Evolutionary conservation across 2,329 filamentous ascomycete species (phyloP).

Genomic region (Aphanocladium album): DNA sequence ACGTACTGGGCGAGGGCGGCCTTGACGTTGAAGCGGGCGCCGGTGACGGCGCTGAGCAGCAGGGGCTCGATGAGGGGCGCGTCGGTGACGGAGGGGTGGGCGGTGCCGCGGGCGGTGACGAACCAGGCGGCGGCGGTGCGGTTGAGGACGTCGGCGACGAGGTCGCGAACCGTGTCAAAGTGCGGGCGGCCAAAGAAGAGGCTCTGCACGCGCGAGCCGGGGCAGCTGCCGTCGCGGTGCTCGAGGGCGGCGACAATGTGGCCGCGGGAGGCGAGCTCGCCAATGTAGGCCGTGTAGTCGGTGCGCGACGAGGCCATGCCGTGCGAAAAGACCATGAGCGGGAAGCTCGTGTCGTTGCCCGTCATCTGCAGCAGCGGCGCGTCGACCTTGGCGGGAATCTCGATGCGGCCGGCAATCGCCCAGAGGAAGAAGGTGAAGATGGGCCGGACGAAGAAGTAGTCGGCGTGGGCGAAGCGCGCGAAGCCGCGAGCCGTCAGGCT

Average conservation of each 20-base stretch:
- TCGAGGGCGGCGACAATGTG: slow-evolving; percentile 46
- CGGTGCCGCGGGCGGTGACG: slow-evolving; percentile 47
- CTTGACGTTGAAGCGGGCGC: slow-evolving; percentile 51
- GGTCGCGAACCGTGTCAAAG: slow-evolving; percentile 56
- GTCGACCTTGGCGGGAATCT: slow-evolving; percentile 44
- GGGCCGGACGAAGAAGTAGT: slow-evolving; percentile 37
- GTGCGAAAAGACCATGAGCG: slow-evolving; percentile 48
- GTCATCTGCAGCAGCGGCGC: slow-evolving; percentile 31
- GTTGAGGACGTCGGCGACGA: slow-evolving; percentile 43
- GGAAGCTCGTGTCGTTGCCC: slow-evolving; percentile 23
- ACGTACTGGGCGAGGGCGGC: slow-evolving; percentile 58
- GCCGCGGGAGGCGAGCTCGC: slow-evolving; percentile 45
- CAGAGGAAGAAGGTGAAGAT: slow-evolving; percentile 39
- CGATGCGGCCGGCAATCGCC: slow-evolving; percentile 37
- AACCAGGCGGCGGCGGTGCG: slow-evolving; percentile 47
- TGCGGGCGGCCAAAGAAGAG: slow-evolving; percentile 60
- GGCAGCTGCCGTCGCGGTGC: slow-evolving; percentile 48
- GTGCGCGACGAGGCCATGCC: slow-evolving; percentile 46
- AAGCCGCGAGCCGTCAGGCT: slow-evolving; percentile 41
- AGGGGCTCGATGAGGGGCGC: slow-evolving; percentile 60
- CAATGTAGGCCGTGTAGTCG: slow-evolving; percentile 48
- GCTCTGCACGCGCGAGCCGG: slow-evolving; percentile 40
- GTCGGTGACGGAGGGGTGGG: slow-evolving; percentile 62
- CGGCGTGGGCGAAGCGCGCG: slow-evolving; percentile 39
- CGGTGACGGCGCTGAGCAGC: slow-evolving; percentile 56